phyloP scores from a whole-genome alignment of 2,329 filamentous ascomycete species.

The Penicillium thymicola region DNA sequence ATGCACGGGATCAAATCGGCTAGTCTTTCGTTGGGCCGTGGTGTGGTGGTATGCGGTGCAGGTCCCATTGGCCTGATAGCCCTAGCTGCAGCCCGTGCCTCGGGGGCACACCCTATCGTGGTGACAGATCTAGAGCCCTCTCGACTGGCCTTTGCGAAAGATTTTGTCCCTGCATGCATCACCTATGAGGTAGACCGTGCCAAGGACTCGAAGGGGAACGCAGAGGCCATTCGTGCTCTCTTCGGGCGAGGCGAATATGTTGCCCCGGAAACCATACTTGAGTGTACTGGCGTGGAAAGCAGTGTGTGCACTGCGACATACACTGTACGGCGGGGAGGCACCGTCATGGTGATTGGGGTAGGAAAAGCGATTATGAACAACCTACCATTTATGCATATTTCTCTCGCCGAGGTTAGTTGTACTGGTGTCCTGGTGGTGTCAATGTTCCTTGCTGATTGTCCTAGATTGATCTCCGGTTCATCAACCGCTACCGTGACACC shows the following conservation, averaged over 20 bases:
- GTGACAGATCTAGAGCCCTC: constrained; percentile 60
- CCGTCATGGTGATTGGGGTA: constrained; percentile 63
- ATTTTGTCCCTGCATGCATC: constrained; percentile 53
- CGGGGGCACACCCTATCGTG: constrained; percentile 61
- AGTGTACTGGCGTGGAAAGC: constrained; percentile 65
- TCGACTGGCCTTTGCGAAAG: constrained; percentile 57
- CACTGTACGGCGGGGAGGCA: constrained; percentile 56
- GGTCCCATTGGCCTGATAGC: constrained; percentile 62
- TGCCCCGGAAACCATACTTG: constrained; percentile 58
- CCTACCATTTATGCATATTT: constrained; percentile 64
- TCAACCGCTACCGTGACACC: constrained; percentile 67
- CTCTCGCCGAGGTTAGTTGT: constrained; percentile 50
- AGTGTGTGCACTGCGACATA: constrained; percentile 60
- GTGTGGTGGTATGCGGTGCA: constrained; percentile 59
- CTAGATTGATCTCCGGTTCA: constrained; percentile 67
- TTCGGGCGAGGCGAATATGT: constrained; percentile 56
- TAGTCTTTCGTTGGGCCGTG: constrained; percentile 53
- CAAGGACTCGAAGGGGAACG: constrained; percentile 50
- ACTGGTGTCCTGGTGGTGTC: neutral
- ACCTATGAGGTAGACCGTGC: constrained; percentile 54
- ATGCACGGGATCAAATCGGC: constrained; percentile 58
- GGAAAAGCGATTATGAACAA: constrained; percentile 62
- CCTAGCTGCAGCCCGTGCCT: constrained; percentile 57
- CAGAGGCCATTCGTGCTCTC: constrained; percentile 51
- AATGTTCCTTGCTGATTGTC: neutral